Conservation (phyloP, 768 basidiomycete species). For the Leccinum broughii region DNA sequence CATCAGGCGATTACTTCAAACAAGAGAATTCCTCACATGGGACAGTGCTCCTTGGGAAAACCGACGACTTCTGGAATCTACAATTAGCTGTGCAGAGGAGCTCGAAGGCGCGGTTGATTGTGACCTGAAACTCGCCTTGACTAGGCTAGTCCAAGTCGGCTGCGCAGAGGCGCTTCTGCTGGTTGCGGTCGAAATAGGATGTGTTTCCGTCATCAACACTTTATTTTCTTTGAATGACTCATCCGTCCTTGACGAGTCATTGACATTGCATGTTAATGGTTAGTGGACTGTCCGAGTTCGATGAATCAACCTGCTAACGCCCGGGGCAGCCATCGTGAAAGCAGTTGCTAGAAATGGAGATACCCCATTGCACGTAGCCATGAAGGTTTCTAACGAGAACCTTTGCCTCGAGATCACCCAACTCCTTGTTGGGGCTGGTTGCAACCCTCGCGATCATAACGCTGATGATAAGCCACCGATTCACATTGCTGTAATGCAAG, state of each 20-base stretch:
- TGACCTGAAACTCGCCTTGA: neutral
- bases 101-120: neutral
- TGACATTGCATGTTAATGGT: too few relatives aligned
- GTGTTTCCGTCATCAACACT: neutral
- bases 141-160: neutral
- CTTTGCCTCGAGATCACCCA: neutral
- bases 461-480: neutral
- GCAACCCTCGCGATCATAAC: neutral
- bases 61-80: neutral
- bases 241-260: neutral
- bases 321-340: too few relatives aligned
- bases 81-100: neutral
- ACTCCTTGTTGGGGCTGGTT: conserved; percentile 4
- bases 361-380: neutral
- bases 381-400: neutral
- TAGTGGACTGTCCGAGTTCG: neutral
- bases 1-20: conserved; percentile 1
- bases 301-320: too few relatives aligned
- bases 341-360: neutral
- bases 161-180: conserved; percentile 6
- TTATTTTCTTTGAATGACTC: neutral
- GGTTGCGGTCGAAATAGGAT: conserved; percentile 9
- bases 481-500: neutral
- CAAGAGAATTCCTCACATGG: neutral
- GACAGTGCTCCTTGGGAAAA: neutral